Evolutionary conservation across 352 stramenopile species (phyloP).

Genomic region (Pythium vanterpoolii): DNA sequence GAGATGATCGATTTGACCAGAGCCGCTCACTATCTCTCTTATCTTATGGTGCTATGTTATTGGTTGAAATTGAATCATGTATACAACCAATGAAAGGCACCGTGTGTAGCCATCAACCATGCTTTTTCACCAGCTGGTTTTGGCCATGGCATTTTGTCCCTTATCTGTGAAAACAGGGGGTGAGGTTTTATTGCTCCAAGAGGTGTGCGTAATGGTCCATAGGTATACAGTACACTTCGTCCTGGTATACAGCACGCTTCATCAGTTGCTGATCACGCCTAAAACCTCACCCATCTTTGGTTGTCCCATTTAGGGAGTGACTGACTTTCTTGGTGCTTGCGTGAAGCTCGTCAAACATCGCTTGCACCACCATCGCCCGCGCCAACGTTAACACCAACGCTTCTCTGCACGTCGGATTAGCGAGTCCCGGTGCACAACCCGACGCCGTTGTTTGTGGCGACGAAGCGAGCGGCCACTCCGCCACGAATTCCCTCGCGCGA

Average conservation of each 20-base stretch:
- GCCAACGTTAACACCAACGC: too few relatives aligned
- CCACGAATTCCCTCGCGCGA: not conserved
- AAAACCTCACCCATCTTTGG: conserved; percentile 18
- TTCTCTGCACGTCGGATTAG: too few relatives aligned
- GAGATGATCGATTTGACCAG: not conserved
- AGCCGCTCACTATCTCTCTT: conserved; percentile 2
- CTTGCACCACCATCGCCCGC: too few relatives aligned
- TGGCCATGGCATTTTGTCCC: not conserved
- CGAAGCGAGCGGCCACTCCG: not conserved
- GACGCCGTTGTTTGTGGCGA: too few relatives aligned
- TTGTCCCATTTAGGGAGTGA: conserved; percentile 1
- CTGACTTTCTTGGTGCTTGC: conserved; percentile 20
- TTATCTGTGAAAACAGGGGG: not conserved
- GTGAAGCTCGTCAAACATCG: not conserved
- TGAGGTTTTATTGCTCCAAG: conserved; percentile 5
- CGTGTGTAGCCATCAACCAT: not conserved
- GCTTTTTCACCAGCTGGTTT: conserved; percentile 10
- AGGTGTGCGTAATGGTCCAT: conserved; percentile 12
- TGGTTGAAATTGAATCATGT: not conserved
- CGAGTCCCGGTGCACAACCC: too few relatives aligned
- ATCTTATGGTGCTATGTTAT: not conserved
- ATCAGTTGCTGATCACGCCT: not conserved
- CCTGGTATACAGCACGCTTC: not conserved
- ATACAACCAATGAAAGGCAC: not conserved
- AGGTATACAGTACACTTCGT: conserved; percentile 10